These are phyloP conservation scores for Trichoderma sp. DNA, from an alignment of 2,329 filamentous ascomycete species.

Conservation along the genomic window DNA sequence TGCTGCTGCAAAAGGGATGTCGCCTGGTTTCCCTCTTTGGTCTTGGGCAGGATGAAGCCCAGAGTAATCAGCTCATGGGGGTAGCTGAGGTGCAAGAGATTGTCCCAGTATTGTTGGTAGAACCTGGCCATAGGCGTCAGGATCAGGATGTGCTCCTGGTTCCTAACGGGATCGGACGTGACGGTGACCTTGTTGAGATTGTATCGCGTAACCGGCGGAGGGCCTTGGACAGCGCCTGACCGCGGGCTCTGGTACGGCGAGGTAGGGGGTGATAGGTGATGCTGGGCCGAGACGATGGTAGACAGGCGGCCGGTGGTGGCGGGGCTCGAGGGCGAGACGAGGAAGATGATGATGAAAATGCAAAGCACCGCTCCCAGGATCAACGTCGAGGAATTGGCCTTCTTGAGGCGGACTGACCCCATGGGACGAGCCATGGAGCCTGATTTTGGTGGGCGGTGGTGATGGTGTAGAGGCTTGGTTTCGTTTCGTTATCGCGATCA, in stretches of 20 bases:
- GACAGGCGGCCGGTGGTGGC: slow-evolving; percentile 48
- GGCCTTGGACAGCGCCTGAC: slow-evolving; percentile 40
- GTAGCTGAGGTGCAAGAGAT: slow-evolving; percentile 78
- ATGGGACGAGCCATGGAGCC: slow-evolving; percentile 56
- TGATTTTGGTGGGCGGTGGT: background rate
- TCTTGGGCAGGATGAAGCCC: slow-evolving; percentile 95
- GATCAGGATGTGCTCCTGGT: slow-evolving; percentile 84
- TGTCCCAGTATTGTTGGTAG: slow-evolving; percentile 95
- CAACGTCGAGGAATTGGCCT: slow-evolving; percentile 75
- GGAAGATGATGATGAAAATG: slow-evolving; percentile 69
- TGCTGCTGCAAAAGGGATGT: slow-evolving; percentile 80
- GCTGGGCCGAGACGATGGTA: slow-evolving; percentile 45
- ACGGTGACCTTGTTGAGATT: slow-evolving; percentile 94
- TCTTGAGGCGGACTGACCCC: slow-evolving; percentile 72
- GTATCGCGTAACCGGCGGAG: slow-evolving; percentile 89
- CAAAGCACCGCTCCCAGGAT: slow-evolving; percentile 70
- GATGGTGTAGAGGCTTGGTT: background rate
- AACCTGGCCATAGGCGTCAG: slow-evolving; percentile 92
- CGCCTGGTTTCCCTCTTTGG: slow-evolving; percentile 84
- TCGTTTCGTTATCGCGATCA: slow-evolving; percentile 14
- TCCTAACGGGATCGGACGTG: slow-evolving; percentile 71
- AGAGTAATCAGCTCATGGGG: slow-evolving; percentile 94
- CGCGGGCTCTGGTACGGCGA: slow-evolving; percentile 44
- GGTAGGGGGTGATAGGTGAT: slow-evolving; percentile 47
- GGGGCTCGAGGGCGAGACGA: slow-evolving; percentile 56